Percentiles rank a stretch among this genome's conserved stretches.
Conservation (phyloP, 106 monocot genomes). For the Apostasia ramifera region DNA sequence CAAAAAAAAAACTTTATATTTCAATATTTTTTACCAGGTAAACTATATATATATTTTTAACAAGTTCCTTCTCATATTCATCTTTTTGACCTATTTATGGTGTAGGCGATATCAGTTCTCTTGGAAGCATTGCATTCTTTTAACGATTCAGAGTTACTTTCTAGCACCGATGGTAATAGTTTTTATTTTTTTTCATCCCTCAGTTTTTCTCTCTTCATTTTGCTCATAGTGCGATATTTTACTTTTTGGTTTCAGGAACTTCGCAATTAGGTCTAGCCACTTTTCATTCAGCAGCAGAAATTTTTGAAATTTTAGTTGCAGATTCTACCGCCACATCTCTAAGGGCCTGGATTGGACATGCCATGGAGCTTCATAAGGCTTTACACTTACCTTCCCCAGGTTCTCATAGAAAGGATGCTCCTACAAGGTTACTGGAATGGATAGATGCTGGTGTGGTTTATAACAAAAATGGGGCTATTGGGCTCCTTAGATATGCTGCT, state of each 20-base stretch:
- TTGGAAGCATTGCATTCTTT: conserved; percentile 64
- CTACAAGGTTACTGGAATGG: conserved; percentile 92
- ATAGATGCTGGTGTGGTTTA: conserved; percentile 97
- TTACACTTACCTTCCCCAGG: conserved; percentile 87
- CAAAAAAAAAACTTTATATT: background rate
- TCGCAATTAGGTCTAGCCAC: conserved; percentile 66
- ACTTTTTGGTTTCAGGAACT: conserved; percentile 24
- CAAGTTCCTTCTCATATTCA: background rate
- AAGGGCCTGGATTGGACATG: conserved; percentile 78
- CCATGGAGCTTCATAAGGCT: conserved; percentile 88
- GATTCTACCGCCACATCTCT: conserved; percentile 83
- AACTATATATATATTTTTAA: background rate
- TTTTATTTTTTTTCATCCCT: conserved; percentile 1
- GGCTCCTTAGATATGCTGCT: conserved; percentile 92
- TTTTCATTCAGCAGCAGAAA: conserved; percentile 84
- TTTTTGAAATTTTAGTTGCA: conserved; percentile 89
- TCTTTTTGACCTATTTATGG: background rate
- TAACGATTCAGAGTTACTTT: conserved; percentile 53
- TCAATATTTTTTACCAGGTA: background rate
- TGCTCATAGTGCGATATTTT: background rate
- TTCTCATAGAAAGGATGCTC: conserved; percentile 93
- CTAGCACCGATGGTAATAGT: conserved; percentile 33
- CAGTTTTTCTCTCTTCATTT: conserved; percentile 4
- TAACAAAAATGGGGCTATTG: conserved; percentile 82
- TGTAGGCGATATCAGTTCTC: conserved; percentile 69